Conservation (phyloP, 176 grass and related monocot species). For the Chloris gayana region DNA sequence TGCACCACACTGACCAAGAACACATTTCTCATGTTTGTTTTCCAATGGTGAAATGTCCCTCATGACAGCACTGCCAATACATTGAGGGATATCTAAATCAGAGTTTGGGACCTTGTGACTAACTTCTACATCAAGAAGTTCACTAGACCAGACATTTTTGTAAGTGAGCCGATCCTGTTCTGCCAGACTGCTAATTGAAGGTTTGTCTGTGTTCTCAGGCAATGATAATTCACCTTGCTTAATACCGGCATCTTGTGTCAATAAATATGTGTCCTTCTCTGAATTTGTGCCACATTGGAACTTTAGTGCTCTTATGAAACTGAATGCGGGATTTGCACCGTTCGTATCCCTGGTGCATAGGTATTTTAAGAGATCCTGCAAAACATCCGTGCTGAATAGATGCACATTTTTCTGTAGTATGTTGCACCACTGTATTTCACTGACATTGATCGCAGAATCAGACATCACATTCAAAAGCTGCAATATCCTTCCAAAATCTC, state of each 20-base stretch:
- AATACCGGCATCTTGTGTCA: constrained; percentile 24
- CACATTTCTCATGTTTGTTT: constrained; percentile 17
- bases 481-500: constrained; percentile 32
- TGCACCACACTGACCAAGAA: background rate
- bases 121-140: constrained; percentile 2
- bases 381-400: constrained; percentile 31
- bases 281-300: constrained; percentile 33
- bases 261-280: constrained; percentile 17
- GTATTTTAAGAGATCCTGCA: constrained; percentile 30
- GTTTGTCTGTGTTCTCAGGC: background rate
- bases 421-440: constrained; percentile 43
- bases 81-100: constrained; percentile 10
- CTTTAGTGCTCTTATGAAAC: constrained; percentile 46
- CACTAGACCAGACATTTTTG: background rate
- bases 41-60: constrained; percentile 32
- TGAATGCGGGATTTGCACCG: constrained; percentile 13
- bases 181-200: constrained; percentile 7
- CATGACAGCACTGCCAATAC: background rate
- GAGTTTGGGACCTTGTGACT: background rate
- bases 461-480: constrained; percentile 47
- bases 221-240: background rate
- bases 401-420: constrained; percentile 50
- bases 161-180: constrained; percentile 23
- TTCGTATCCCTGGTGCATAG: constrained; percentile 12
- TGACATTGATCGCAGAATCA: constrained; percentile 34